These are phyloP conservation scores for Adiantum capillusveneris DNA, from an alignment of 75 land plant genomes.

Conservation along the genomic window DNA sequence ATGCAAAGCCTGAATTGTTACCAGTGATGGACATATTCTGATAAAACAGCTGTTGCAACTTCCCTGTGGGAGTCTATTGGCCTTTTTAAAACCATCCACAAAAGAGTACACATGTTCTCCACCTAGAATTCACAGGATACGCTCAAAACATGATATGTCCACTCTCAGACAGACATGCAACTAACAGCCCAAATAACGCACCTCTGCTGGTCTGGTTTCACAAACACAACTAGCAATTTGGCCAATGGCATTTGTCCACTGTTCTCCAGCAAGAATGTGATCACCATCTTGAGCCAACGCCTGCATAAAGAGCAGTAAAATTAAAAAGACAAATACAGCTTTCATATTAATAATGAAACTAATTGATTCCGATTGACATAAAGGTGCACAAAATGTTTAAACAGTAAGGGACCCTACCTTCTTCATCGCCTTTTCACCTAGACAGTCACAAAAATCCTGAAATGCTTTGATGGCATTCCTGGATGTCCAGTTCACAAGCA, in stretches of 20 bases:
- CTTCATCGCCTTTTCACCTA: constrained; percentile 91
- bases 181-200: constrained; percentile 7
- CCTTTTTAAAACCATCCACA: constrained; percentile 58
- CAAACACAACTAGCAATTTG: constrained; percentile 67
- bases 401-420: no score
- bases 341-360: no score
- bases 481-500: constrained; percentile 15
- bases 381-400: no score
- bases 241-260: constrained; percentile 62
- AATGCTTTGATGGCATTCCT: constrained; percentile 66
- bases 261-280: constrained; percentile 48
- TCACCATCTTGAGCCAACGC: constrained; percentile 79
- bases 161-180: not conserved
- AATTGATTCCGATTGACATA: no score
- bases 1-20: constrained; percentile 14
- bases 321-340: no score
- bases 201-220: constrained; percentile 84
- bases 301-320: no score
- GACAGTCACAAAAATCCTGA: constrained; percentile 90
- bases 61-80: constrained; percentile 57
- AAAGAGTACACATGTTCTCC: constrained; percentile 43
- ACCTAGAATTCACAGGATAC: constrained; percentile 32
- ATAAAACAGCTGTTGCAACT: constrained; percentile 86
- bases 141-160: no score
- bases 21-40: constrained; percentile 84